Evolutionary conservation across 1,139 yeast species (phyloP).

Genomic region (Lodderomyces jiufengensis): DNA sequence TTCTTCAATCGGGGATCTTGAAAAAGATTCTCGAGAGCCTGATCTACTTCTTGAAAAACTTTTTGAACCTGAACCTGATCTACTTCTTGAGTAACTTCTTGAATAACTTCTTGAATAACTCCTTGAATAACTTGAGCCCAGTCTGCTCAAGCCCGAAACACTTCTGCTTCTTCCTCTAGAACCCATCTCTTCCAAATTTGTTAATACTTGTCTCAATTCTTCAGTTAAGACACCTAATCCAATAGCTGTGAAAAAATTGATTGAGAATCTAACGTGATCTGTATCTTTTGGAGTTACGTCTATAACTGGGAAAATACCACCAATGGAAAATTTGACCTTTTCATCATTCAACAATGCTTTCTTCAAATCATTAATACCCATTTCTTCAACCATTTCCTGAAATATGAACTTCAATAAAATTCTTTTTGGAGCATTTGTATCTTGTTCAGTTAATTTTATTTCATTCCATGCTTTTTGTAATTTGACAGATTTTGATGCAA

Average conservation of each 20-base stretch:
- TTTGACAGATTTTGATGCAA: conserved; percentile 66
- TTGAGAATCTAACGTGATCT: conserved; percentile 72
- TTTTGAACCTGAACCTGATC: conserved; percentile 8
- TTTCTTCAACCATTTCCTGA: conserved; percentile 74
- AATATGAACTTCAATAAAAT: conserved; percentile 78
- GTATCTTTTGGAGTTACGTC: conserved; percentile 40
- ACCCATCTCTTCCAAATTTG: conserved; percentile 14
- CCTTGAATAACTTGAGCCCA: conserved; percentile 7
- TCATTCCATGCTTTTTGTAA: conserved; percentile 48
- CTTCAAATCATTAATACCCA: conserved; percentile 55
- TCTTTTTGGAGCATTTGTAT: conserved; percentile 76
- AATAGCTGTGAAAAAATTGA: conserved; percentile 90
- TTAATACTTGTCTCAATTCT: conserved; percentile 62
- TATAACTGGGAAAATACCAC: conserved; percentile 48
- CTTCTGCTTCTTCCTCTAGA: conserved; percentile 18
- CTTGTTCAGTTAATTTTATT: conserved; percentile 63
- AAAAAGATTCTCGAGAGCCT: too few species aligned
- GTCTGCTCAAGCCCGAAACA: conserved; percentile 13
- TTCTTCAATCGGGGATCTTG: too few species aligned
- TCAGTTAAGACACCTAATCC: conserved; percentile 85
- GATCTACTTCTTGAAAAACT: conserved; percentile 4
- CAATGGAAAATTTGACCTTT: conserved; percentile 43
- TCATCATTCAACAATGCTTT: conserved; percentile 47
- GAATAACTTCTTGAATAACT: conserved; percentile 17
- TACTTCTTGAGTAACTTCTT: conserved; percentile 4